Evolutionary conservation across 2,329 filamentous ascomycete species (phyloP), one percentile per base, ranked within the genome.

Genomic region (Penicillium corylophilum): DNA sequence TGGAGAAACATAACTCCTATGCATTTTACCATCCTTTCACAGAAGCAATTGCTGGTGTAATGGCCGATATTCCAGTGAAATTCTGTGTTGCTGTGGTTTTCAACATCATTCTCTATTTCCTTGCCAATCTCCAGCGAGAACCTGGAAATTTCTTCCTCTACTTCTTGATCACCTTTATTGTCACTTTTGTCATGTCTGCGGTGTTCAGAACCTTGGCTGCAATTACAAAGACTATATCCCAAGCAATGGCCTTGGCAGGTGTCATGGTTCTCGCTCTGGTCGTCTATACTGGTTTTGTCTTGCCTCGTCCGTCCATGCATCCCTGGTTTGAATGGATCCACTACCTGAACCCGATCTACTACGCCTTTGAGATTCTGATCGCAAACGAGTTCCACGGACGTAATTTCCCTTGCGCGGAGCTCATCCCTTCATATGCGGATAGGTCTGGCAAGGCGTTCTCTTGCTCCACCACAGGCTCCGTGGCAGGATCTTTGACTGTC

Each of bases 61-160:
- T 67, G 6, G 62, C 57, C 43, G 64, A 65, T 40, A 82, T 53
- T 85, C 91, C 91, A 0, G 89, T 90, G 71, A 95, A 93, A 69
- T 74, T 95, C 15, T 43, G 71, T 13, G 90, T 91, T 60, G 74
- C 82, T 2, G 80, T 94, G 53, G 72, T 82, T 4, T 95, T 95
- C 78, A 93, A 95, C 68, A 51, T 91, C 28, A 79, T 84, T 2
- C 71, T 96, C 4, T 96, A 96, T 75, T 95, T 96, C 73, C 85
- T 96, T 82, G 86, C 88, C 0, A 88, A 90, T 55, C 76, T 96
- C 24, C 82, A 87, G 46, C 80, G 89, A 47, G 84, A 87, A 57
- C 76, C 89, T 0, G 86, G 85, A 1, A 74, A 85, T 1, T 96
- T 94, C 78, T 96, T 96, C 79, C 88, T 92, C 76, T 95, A 89